Evolutionary conservation across 2,329 filamentous ascomycete species (phyloP).

Genomic region (Sclerotinia nivalis): DNA sequence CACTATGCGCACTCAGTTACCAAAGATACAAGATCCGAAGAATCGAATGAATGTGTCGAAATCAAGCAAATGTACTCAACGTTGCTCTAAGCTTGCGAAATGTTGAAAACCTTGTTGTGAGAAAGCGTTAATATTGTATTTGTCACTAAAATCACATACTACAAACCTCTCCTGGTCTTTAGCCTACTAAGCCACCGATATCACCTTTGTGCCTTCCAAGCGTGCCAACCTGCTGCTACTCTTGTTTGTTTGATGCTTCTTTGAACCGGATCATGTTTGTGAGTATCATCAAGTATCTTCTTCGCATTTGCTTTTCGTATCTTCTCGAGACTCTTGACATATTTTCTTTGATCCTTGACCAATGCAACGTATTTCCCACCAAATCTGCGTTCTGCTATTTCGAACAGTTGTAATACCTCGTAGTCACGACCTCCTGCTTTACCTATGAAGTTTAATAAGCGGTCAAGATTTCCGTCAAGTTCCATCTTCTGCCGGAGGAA

Average conservation of each 20-base stretch:
- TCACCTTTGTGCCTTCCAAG: conserved; percentile 16
- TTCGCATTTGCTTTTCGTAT: background rate
- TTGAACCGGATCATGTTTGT: conserved; percentile 4
- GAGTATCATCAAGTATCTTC: background rate
- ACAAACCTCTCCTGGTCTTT: background rate
- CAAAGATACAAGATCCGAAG: no score
- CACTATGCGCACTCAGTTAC: background rate
- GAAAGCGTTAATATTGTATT: no score
- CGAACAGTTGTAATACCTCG: conserved; percentile 7
- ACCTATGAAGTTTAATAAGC: conserved; percentile 10
- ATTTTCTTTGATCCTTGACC: conserved; percentile 2
- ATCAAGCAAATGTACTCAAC: background rate
- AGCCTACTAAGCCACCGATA: background rate
- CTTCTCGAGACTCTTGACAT: conserved; percentile 1
- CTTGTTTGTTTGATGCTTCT: conserved; percentile 17
- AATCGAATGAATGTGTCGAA: background rate
- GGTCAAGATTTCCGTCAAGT: conserved; percentile 6
- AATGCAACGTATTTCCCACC: conserved; percentile 5
- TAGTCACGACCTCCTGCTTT: conserved; percentile 14
- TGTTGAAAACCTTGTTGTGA: background rate
- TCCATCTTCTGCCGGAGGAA: conserved; percentile 18
- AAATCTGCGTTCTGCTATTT: conserved; percentile 7
- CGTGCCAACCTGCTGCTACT: conserved; percentile 8
- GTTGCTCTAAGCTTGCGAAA: background rate
- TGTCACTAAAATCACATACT: background rate